phyloP scores from a whole-genome alignment of 2,329 filamentous ascomycete species.

The Beauveria sp. region DNA sequence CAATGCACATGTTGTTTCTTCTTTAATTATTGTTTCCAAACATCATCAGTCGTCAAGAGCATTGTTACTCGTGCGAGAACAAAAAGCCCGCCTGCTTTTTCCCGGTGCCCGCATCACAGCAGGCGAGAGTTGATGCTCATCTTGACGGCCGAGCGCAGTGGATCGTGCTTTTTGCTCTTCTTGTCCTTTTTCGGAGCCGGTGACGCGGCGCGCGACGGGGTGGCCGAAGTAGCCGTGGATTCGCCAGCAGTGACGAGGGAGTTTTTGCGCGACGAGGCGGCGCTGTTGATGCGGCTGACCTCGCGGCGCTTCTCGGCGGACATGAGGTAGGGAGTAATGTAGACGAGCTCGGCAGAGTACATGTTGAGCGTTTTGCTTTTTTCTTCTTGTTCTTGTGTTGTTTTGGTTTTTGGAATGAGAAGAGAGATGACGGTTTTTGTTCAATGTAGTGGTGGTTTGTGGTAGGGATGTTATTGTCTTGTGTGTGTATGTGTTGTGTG shows the following conservation, averaged over 20 bases:
- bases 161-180: background rate
- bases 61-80: background rate
- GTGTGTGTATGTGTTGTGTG: background rate
- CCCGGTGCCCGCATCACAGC: background rate
- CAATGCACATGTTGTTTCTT: background rate
- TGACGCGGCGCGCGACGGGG: background rate
- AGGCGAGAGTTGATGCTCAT: background rate
- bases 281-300: conserved; percentile 6
- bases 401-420: background rate
- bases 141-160: background rate
- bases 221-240: background rate
- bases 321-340: conserved; percentile 11
- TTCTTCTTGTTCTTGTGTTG: background rate
- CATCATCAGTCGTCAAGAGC: background rate
- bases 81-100: too few species aligned
- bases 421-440: background rate
- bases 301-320: conserved; percentile 1
- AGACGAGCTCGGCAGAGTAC: conserved; percentile 11
- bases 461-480: background rate
- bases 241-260: background rate
- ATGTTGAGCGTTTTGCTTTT: background rate
- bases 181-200: background rate
- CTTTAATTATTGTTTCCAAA: background rate
- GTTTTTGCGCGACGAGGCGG: conserved; percentile 11
- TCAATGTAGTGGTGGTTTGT: background rate